Base-by-base conservation (phyloP, 371 early-diverging fungal genomes). In the Dinochytrium kinnereticum region DNA sequence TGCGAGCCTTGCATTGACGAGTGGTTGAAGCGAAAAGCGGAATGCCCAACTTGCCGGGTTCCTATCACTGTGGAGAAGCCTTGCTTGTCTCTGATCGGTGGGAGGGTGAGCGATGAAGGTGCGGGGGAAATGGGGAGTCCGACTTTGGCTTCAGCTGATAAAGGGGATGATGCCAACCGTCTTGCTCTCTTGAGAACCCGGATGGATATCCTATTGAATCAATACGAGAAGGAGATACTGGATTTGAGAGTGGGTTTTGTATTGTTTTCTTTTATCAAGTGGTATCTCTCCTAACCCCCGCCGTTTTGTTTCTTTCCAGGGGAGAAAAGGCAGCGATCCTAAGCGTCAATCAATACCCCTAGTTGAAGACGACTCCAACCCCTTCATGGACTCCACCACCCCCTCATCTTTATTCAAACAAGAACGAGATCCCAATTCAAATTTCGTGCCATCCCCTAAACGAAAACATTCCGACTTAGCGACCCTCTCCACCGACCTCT, bases 21-120 rank as follows among this genome's bases (percentile, higher is more conserved):
- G 34, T 69, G 69, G 69, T 34, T 69, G 21, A 51, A 50, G 36
- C 53, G 51, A n/a, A n/a, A 36, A 50, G 13, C 24, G 21, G 69
- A 69, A 37, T 69, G 69, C 30, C 51, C 34, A 21, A 30, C 53
- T 3, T 50, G 51, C 21, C 51, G 33, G 24, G 2, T 0, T 3
- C 68, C 69, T 28, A 21, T 34, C 2, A 69, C 53, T n/a, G 13
- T 28, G 24, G 34, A 44, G 13, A 17, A 24, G 17, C 36, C 51
- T 17, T 69, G 24, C 30, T 31, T 51, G n/a, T 28, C 69, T 37
- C 28, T 50, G 28, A 44, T 69, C 36, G 69, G 33, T 21, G 69
- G n/a, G 24, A 50, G 44, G 44, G 13, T 44, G 44, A 44, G 44
- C 19, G 44, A 44, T 19, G n/a, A n/a, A n/a, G n/a, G n/a, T n/a